Base-by-base conservation (phyloP, 2,329 filamentous ascomycete species). In the Fusarium secorum region DNA sequence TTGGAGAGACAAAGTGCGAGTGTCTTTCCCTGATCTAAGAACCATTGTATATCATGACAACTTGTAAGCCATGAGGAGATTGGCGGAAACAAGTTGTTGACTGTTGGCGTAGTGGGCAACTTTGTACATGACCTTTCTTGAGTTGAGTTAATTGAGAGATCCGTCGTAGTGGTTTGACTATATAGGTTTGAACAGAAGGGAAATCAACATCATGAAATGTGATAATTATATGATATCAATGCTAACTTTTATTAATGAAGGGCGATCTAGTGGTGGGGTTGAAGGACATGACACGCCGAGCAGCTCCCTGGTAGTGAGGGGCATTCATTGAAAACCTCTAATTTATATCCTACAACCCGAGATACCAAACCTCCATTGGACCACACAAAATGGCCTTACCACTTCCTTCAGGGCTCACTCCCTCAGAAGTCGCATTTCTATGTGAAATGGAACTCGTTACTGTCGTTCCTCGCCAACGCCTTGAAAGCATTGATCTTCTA, bases 371-470 rank as follows among this genome's bases (percentile, higher is more conserved):
- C n/a, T 48, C 30, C 14, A 48, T 46, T 53, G 35, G 11, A 45
- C 45, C 51, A 54, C 22, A 33, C 66, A 70, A 35, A 44, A 87
- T 88, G 86, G 86, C 86, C 35, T 79, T 86, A 53, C 84, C 85
- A 33, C 79, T 87, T 18, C 85, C 85, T 8, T 76, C 80, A 55
- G 86, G 83, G 80, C 87, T 98, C 46, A 91, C 93, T 75, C 94
- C 96, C 65, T 86, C 93, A 71, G 96, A 99, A 83, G 92, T 97
- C 48, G 93, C 94, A 54, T 99, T 98, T 78, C 85, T 98, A 32
- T 97, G 95, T 81, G 96, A 99, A 84, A 98, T 98, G 94, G 95
- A 98, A 83, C 89, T 94, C 76, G 92, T 99, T 60, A 98, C 95
- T 1, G 88, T 99, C 26, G 90, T 98, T 53, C 96, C 96, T 38